These are phyloP conservation scores for Candida tetrigidarum DNA, from an alignment of 1,139 yeast species.

Conservation along the genomic window DNA sequence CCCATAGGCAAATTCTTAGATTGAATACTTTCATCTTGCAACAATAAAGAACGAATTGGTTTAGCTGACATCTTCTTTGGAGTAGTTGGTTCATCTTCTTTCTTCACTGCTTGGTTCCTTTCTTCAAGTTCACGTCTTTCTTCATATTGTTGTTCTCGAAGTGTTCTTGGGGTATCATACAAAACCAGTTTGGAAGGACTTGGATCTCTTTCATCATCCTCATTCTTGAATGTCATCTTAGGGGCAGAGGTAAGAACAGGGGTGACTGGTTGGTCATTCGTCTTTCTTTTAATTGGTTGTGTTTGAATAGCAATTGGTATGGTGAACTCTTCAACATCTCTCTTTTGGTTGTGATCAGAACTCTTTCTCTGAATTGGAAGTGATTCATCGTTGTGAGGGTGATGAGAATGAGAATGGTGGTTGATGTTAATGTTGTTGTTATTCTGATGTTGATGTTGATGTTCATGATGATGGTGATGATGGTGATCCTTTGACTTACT, in stretches of 20 bases:
- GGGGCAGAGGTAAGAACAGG: slow-evolving; percentile 3
- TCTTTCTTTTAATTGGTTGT: slow-evolving; percentile 4
- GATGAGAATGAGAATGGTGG: too few species aligned
- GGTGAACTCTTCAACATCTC: slow-evolving; percentile 6
- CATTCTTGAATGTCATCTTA: slow-evolving; percentile 3
- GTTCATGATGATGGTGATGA: too few species aligned
- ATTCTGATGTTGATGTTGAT: too few species aligned
- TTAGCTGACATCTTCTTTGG: background rate
- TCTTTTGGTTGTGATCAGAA: background rate
- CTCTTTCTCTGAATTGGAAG: background rate
- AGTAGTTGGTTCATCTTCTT: background rate
- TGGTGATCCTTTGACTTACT: background rate
- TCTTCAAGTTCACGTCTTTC: slow-evolving; percentile 3
- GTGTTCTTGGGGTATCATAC: slow-evolving; percentile 8
- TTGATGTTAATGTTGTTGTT: too few species aligned
- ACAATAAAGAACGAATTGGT: slow-evolving; percentile 8
- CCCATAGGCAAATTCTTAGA: slow-evolving; percentile 4
- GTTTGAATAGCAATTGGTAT: slow-evolving; percentile 8
- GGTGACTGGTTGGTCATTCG: slow-evolving; percentile 3
- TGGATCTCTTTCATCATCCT: slow-evolving; percentile 8
- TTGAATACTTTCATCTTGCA: slow-evolving; percentile 3
- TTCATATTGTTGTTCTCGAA: slow-evolving; percentile 6
- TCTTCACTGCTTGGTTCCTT: background rate
- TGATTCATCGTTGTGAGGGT: too few species aligned
- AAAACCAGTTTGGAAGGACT: slow-evolving; percentile 11